Base-by-base conservation (phyloP, 208 protist species). In the Trypanosoma scelopori region DNA sequence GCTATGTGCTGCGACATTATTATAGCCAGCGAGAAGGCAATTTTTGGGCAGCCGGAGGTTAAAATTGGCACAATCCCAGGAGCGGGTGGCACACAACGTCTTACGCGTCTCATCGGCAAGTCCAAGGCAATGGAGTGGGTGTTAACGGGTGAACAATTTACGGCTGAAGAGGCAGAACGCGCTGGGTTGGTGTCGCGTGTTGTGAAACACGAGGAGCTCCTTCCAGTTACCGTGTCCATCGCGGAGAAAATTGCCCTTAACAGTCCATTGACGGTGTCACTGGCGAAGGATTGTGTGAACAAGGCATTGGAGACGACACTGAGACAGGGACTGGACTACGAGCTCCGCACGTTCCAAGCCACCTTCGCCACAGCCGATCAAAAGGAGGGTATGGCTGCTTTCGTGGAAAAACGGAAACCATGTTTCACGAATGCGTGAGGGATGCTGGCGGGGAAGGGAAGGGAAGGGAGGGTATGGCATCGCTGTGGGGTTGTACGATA, bases 51-150 rank as follows among this genome's bases (percentile, higher is more conserved):
- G 55, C 88, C 93, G 3, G 96, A 98, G 64, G 94, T 96, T 56
- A 92, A 85, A 25, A 76, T 98, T 25, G 96, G 90, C 16, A 98
- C 95, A 16, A 96, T 98, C 27, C 96, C 96, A 0, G 96, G 96
- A 12, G 72, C 93, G 1, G 95, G 96, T 55, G 96, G 96, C 37
- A 98, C 96, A 23, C 90, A 97, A 62, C 81, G 93, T 28, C 76
- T 98, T 48, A 78, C 93, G 37, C 74, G 87, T 28, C 66, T 91
- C 15, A 97, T 98, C 71, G 96, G 96, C 23, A 91, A 95, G 52
- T 56, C 85, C 39, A 84, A 85, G 48, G 94, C 96, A n/a, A 98
- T 96, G 83, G 93, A 98, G 71, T 86, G 97, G 76, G 85, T 97
- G 13, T 88, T 96, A 42, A 97, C 93, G 0, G 94, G 87, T 16